These are phyloP conservation scores for Umbelopsis vinacea DNA, from an alignment of 192 early-diverging fungal genomes.

Conservation along the genomic window DNA sequence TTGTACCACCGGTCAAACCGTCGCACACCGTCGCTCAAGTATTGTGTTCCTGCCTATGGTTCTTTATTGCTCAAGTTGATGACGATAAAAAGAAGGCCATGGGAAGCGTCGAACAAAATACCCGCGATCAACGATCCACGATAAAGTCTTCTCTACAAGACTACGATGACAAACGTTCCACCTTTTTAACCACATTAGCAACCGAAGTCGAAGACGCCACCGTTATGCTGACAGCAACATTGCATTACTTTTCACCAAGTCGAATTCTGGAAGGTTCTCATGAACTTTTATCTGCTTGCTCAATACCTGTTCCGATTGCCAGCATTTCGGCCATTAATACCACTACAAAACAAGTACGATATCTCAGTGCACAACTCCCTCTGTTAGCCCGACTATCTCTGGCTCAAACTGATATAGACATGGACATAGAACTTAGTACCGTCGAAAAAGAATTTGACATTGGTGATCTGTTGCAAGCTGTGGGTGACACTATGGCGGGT, in stretches of 20 bases:
- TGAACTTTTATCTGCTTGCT: constrained; percentile 61
- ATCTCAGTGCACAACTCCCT: constrained; percentile 52
- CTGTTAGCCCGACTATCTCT: constrained; percentile 46
- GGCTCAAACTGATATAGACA: constrained; percentile 39
- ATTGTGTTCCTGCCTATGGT: constrained; percentile 1
- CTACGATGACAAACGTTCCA: constrained; percentile 27
- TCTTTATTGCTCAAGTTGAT: background rate
- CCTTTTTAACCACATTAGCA: constrained; percentile 43
- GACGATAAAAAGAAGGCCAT: background rate
- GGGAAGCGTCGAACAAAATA: background rate
- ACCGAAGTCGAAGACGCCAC: constrained; percentile 55
- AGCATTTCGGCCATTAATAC: constrained; percentile 59
- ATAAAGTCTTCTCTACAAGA: constrained; percentile 7
- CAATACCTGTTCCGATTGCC: constrained; percentile 55
- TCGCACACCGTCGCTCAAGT: constrained; percentile 13
- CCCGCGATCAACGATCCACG: background rate
- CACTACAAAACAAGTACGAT: constrained; percentile 54
- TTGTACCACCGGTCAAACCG: background rate
- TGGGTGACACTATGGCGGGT: constrained; percentile 63
- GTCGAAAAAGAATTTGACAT: constrained; percentile 52
- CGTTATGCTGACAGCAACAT: constrained; percentile 47
- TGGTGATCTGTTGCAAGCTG: constrained; percentile 57
- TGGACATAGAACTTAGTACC: constrained; percentile 23
- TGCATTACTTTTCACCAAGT: constrained; percentile 56
- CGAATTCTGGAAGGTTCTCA: constrained; percentile 46